phyloP scores from a whole-genome alignment of 228 moss, liverwort and hornwort species.

The Sphagnum magellanicum region DNA sequence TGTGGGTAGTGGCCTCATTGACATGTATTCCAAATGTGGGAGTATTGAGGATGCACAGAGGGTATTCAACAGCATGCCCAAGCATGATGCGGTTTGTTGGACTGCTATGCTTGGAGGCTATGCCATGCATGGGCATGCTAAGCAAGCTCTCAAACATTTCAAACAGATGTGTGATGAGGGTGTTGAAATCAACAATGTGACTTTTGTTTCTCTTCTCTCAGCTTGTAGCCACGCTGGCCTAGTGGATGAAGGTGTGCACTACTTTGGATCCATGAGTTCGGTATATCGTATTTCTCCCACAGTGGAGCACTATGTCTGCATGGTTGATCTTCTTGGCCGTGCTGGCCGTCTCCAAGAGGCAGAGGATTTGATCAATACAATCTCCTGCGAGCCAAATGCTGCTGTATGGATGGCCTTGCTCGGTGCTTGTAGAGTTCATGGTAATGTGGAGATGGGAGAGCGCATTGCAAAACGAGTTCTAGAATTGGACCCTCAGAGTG shows the following conservation, averaged over 20 bases:
- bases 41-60: too few species aligned
- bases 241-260: slow-evolving; percentile 10
- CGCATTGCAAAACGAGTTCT: slow-evolving; percentile 5
- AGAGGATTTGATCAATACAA: slow-evolving; percentile 10
- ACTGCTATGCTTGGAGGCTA: too few species aligned
- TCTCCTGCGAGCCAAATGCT: background rate
- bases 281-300: slow-evolving; percentile 9
- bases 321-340: slow-evolving; percentile 19
- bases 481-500: background rate
- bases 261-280: slow-evolving; percentile 11
- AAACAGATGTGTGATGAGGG: background rate
- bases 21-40: background rate
- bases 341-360: slow-evolving; percentile 11
- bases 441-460: slow-evolving; percentile 9
- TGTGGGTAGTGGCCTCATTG: background rate
- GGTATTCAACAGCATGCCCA: too few species aligned
- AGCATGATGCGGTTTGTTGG: too few species aligned
- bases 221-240: slow-evolving; percentile 7
- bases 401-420: slow-evolving; percentile 12
- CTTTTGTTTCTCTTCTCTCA: slow-evolving; percentile 1
- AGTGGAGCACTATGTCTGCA: slow-evolving; percentile 11
- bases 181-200: slow-evolving; percentile 4
- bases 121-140: background rate
- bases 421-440: slow-evolving; percentile 14
- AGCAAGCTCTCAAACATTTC: background rate